Evolutionary conservation across 1,284 basidiomycete genomes (phyloP).

Genomic region (Peniophora sp.): DNA sequence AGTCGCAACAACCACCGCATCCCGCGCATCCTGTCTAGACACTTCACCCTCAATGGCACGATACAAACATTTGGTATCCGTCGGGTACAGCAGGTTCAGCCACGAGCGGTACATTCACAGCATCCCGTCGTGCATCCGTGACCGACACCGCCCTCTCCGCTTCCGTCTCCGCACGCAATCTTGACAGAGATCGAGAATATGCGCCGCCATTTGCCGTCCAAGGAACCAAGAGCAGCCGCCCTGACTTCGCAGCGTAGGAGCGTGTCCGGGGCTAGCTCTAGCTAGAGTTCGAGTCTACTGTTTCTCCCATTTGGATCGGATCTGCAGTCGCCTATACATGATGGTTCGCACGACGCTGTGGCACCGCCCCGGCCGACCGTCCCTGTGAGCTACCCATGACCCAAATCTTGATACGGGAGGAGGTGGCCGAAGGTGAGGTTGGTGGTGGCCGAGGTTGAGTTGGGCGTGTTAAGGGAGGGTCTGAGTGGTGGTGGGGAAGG

Average conservation of each 20-base stretch:
- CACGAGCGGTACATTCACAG: slow-evolving; percentile 8
- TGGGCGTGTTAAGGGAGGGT: slow-evolving; percentile 65
- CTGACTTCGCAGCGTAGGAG: slow-evolving; percentile 1
- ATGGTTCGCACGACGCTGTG: neutral
- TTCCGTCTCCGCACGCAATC: slow-evolving; percentile 4
- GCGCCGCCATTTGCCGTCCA: slow-evolving; percentile 7
- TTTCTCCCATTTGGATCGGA: neutral
- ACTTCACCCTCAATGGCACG: slow-evolving; percentile 13
- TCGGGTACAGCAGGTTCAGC: slow-evolving; percentile 21
- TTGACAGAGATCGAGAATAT: neutral
- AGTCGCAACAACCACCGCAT: slow-evolving; percentile 10
- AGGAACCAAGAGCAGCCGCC: slow-evolving; percentile 5
- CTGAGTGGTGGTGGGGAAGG: slow-evolving; percentile 14
- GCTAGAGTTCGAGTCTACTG: slow-evolving; percentile 4
- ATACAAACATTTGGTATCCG: slow-evolving; percentile 19
- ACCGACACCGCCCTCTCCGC: slow-evolving; percentile 4
- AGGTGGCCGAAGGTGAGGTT: slow-evolving; percentile 64
- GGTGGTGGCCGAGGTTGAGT: slow-evolving; percentile 80
- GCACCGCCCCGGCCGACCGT: slow-evolving; percentile 11
- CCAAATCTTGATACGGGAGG: slow-evolving; percentile 43
- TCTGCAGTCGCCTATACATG: neutral
- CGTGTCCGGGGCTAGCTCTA: neutral
- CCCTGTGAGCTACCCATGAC: neutral
- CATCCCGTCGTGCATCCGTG: slow-evolving; percentile 15
- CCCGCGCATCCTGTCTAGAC: slow-evolving; percentile 17